These are phyloP conservation scores for Pleurotus platypus DNA, from an alignment of 768 basidiomycete species.

Conservation along the genomic window DNA sequence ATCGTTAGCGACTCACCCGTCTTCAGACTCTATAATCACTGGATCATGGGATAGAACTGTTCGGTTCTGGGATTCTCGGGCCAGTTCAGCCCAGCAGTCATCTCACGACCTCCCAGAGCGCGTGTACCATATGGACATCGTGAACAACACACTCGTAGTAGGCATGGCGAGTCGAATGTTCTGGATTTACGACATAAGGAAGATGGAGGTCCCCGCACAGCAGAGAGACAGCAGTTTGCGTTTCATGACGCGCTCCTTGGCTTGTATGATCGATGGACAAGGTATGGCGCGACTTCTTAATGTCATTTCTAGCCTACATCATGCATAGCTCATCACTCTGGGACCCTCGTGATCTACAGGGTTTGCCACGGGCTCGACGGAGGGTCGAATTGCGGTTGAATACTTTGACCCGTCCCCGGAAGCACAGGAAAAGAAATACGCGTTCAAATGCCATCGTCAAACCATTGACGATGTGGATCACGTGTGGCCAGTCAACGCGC, in stretches of 20 bases:
- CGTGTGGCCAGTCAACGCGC: conserved; percentile 93
- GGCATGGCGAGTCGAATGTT: conserved; percentile 91
- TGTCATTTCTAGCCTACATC: neutral
- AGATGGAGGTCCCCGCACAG: conserved; percentile 72
- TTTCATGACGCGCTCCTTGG: conserved; percentile 89
- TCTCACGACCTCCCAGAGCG: conserved; percentile 75
- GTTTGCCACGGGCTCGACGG: conserved; percentile 90
- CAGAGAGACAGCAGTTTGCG: conserved; percentile 90
- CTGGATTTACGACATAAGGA: conserved; percentile 83
- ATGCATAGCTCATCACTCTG: conserved; percentile 3
- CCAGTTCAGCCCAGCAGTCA: conserved; percentile 50
- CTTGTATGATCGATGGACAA: conserved; percentile 90
- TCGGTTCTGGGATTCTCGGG: conserved; percentile 83
- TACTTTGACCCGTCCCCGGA: conserved; percentile 85
- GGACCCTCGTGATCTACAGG: conserved; percentile 40
- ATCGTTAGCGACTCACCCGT: neutral
- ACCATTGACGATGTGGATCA: conserved; percentile 89
- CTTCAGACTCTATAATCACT: conserved; percentile 67
- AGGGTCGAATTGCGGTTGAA: conserved; percentile 95
- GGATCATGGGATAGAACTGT: conserved; percentile 93
- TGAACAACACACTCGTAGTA: conserved; percentile 78
- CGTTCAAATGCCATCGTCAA: conserved; percentile 96
- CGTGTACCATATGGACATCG: conserved; percentile 79
- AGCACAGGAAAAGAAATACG: conserved; percentile 83
- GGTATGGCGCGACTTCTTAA: conserved; percentile 42